Evolutionary conservation across 1,139 yeast genomes (phyloP), one percentile per base, ranked within the genome.

Genomic region (Suhomyces ambrosiae): DNA sequence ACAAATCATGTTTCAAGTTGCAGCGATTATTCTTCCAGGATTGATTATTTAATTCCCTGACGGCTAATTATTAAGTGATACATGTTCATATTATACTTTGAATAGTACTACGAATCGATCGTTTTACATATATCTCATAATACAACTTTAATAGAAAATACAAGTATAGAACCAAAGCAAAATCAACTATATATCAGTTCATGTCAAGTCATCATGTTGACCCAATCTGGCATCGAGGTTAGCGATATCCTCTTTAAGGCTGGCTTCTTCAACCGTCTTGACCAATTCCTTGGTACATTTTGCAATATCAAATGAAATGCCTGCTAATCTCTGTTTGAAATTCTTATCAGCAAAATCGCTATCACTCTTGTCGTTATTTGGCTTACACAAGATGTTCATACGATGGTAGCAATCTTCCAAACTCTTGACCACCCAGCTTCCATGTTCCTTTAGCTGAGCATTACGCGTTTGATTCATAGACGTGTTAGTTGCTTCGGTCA

Each of bases 261-360:
- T 85, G 18, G 95, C 96, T 56, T 89, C 97, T 60, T 90, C 97
- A 5, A 90, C 96, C 2, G 96, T 86, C 67, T 89, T 90, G 23
- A 90, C 97, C 58, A 90, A 75, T 61, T 90, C 97, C 60, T 90
- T 90, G 9, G 97, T 90, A 60, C 95, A 86, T 62, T 92, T 88
- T 32, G 97, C 97, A 67, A 90, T 87, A 58, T 92, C 97, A 65
- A 89, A 92, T 15, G 96, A 89, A 47, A 89, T 85, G 2, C 97
- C 97, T 0, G 97, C 97, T 48, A 92, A 76, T 50, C 97, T 77
- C 63, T 90, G 97, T 61, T 84, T 86, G 68, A 88, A 84, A 48
- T 86, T 86, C 59, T 90, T 86, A 58, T 89, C 95, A 4, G 97
- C 96, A 57, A 76, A 81, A 37, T 80, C 85, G 23, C 62, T 68